Evolutionary conservation across 139 green algal genomes (phyloP), one percentile per base, ranked within the genome.

Genomic region (Pedinophyceae sp.): DNA sequence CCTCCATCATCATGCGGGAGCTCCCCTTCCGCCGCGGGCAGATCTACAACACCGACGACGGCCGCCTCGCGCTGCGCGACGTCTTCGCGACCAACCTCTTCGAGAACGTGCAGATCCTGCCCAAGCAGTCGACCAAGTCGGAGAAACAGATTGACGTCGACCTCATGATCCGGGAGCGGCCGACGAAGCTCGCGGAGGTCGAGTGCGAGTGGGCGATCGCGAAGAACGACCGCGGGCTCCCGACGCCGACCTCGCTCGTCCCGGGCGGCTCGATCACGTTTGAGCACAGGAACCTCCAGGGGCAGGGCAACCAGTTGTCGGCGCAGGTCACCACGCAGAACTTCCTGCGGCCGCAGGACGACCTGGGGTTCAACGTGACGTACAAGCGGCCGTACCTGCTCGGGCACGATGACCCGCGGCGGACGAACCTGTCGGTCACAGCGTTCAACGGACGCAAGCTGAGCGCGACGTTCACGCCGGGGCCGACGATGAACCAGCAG

Each of bases 371-470:
- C 71, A 77, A 73, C 55, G 23, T 15, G 47, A 30, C 10, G 50
- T 86, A 77, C 65, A 55, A 40, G 51, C 50, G 72, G 22, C 79
- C 77, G n/a, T 86, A 84, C 59, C 38, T 81, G 2, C 52, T 64
- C 22, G 76, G 76, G n/a, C 47, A 61, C 38, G 27, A 58, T 6
- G 78, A 93, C 68, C 41, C 52, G 38, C 69, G 75, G 48, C 61
- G 58, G 47, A 75, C 68, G 27, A 55, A 58, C 13, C 63, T 84
- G 3, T 41, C 43, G 3, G 65, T 67, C 2, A 60, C 58, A 19
- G 60, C 80, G 26, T 92, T 92, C 77, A 92, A 90, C 73, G 75
- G 65, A 16, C 76, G 84, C 67, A 94, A 94, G 76, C 65, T 86
- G n/a, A 89, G 74, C 2, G 72, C 77, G 13, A 76, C 93, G 19